Percentiles rank a stretch among this genome's conserved stretches.
These are phyloP conservation scores for Keithomyces neogunnii DNA, from an alignment of 2,329 filamentous ascomycete species.

Conservation along the genomic window DNA sequence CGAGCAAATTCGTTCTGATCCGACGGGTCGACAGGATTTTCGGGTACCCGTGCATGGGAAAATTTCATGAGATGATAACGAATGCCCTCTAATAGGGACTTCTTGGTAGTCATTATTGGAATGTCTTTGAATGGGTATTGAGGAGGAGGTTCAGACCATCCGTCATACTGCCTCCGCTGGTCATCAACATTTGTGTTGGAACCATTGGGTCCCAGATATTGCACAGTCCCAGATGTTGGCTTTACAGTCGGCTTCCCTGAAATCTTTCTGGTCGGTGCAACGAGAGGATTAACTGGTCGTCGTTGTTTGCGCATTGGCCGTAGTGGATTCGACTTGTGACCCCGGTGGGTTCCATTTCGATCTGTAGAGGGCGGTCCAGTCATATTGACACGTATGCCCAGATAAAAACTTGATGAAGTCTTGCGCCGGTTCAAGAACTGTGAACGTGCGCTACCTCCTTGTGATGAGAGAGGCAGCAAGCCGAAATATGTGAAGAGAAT, in stretches of 20 bases:
- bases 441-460: neutral
- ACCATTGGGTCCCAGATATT: constrained; percentile 17
- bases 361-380: constrained; percentile 30
- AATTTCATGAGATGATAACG: constrained; percentile 86
- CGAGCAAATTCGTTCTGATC: constrained; percentile 74
- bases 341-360: constrained; percentile 23
- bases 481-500: neutral
- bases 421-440: neutral
- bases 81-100: constrained; percentile 66
- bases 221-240: constrained; percentile 11
- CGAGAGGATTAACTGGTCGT: constrained; percentile 50
- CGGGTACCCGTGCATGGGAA: constrained; percentile 43
- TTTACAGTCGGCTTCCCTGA: constrained; percentile 15
- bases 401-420: neutral
- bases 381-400: constrained; percentile 25
- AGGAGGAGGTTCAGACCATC: constrained; percentile 48
- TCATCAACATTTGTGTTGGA: constrained; percentile 29
- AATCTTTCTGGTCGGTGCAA: constrained; percentile 48
- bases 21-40: constrained; percentile 58
- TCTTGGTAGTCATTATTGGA: constrained; percentile 77
- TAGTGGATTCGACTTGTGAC: constrained; percentile 26
- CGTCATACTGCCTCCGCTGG: constrained; percentile 38
- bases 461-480: neutral
- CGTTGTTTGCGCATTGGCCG: constrained; percentile 32
- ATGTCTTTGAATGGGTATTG: constrained; percentile 41